Evolutionary conservation across 495 filamentous ascomycete species (phyloP), one percentile per base, ranked within the genome.

Genomic region (Alectoria sarmentosa): DNA sequence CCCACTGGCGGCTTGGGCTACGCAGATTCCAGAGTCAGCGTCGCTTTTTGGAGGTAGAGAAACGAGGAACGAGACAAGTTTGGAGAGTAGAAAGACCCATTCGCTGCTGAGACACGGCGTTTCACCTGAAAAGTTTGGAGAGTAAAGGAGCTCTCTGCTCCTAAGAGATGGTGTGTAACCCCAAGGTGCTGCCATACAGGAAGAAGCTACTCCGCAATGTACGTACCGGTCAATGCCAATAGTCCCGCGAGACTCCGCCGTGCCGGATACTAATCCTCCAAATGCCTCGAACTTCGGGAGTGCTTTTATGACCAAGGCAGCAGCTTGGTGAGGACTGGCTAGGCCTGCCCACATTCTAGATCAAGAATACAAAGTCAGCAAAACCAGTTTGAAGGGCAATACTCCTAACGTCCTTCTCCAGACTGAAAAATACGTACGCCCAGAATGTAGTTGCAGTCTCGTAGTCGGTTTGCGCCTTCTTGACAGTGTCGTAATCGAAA

Each of bases 281-380:
- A 85, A 86, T 8, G 81, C 86, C 74, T 98, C 94, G 66, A 98
- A 88, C 67, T 86, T 86, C 39, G 92, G 92, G 57, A 98, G 77
- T 3, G 86, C 91, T 64, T 82, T 85, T 44, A 77, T 76, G 7
- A 96, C 90, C 76, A 98, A 81, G 36, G 79, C 76, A 0, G 86
- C 81, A 6, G 94, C 94, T 73, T 96, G 92, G 49, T 79, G 82
- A 2, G 92, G 91, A 28, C 82, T 87, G 8, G 88, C 85, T 26
- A 92, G 81, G 42, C 92, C 93, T 23, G 91, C 88, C 94, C 94
- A 98, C 77, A 98, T 88, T 2, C 92, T 92, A 98, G 5, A 5
- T 5, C 10, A 37, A 4, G 36, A 37, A 37, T 37, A 5, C 10
- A 10, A 10, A 10, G 36, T 37, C 36, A 37, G 36, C 36, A 37